These are phyloP conservation scores for Cladophialophora psammophila DNA, from an alignment of 2,329 filamentous ascomycete species.

Conservation along the genomic window DNA sequence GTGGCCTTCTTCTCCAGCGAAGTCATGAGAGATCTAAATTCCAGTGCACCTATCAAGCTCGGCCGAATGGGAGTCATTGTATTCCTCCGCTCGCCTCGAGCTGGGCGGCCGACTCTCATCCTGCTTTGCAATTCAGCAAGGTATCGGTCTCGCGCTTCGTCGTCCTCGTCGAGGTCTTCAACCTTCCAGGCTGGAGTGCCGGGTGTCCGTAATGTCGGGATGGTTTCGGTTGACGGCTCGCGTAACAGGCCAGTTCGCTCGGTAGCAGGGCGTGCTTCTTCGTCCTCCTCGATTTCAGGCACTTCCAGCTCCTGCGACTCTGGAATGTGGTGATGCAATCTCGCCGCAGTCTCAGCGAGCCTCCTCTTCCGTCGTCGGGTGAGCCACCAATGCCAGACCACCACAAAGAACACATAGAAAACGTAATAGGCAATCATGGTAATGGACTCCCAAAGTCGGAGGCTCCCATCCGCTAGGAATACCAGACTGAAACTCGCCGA, in stretches of 20 bases:
- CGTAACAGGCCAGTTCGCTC: conserved; percentile 55
- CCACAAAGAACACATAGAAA: conserved; percentile 87
- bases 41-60: conserved; percentile 89
- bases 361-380: conserved; percentile 67
- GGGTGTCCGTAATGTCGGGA: conserved; percentile 66
- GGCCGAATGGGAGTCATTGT: conserved; percentile 86
- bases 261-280: conserved; percentile 57
- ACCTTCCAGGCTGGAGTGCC: conserved; percentile 52
- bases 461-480: conserved; percentile 82
- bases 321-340: conserved; percentile 74
- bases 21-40: conserved; percentile 90
- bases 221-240: conserved; percentile 67
- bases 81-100: conserved; percentile 70
- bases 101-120: conserved; percentile 83
- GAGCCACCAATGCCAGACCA: conserved; percentile 89
- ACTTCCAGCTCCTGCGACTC: conserved; percentile 66
- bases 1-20: conserved; percentile 83
- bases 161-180: conserved; percentile 65
- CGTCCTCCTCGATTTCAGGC: conserved; percentile 63
- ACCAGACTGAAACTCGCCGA: conserved; percentile 86
- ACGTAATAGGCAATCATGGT: conserved; percentile 90
- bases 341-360: conserved; percentile 73
- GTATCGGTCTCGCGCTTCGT: conserved; percentile 65
- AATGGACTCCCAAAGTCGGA: conserved; percentile 88
- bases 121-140: conserved; percentile 86